Percentiles rank a stretch among this genome's conserved stretches.
Conservation (phyloP, 495 filamentous ascomycete genomes). For the Penicillium atrosanguineum region DNA sequence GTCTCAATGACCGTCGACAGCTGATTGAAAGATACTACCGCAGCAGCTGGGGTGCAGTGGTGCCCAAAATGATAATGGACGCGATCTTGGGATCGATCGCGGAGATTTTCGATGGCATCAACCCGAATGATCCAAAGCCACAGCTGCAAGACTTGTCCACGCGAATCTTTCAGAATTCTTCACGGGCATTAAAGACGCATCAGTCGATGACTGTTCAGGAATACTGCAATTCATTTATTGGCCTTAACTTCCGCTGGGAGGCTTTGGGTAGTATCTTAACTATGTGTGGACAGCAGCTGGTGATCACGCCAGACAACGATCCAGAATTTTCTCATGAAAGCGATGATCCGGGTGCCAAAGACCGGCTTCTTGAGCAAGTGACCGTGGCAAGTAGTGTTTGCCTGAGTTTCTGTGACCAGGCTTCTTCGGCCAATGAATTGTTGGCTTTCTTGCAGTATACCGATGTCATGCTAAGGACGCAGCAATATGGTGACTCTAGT, state of each 20-base stretch:
- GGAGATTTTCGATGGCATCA: conserved; percentile 25
- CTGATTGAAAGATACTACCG: conserved; percentile 29
- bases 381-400: conserved; percentile 44
- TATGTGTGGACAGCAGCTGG: conserved; percentile 42
- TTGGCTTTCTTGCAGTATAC: conserved; percentile 45
- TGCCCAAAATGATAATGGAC: conserved; percentile 27
- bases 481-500: conserved; percentile 53
- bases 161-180: conserved; percentile 36
- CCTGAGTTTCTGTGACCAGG: conserved; percentile 45
- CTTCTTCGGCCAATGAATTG: conserved; percentile 47
- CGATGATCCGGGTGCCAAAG: conserved; percentile 20
- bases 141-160: conserved; percentile 30
- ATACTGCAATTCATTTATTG: conserved; percentile 46
- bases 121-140: conserved; percentile 21
- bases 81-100: conserved; percentile 28
- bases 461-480: conserved; percentile 43
- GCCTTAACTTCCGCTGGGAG: conserved; percentile 58
- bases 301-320: conserved; percentile 39
- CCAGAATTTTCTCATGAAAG: conserved; percentile 23
- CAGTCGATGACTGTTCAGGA: conserved; percentile 33
- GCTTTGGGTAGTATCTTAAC: conserved; percentile 52
- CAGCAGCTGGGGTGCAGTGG: conserved; percentile 16
- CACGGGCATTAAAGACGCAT: conserved; percentile 25
- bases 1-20: conserved; percentile 21
- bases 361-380: conserved; percentile 34